phyloP scores from a whole-genome alignment of 805 yeast species.

The Yarrowia sp. region DNA sequence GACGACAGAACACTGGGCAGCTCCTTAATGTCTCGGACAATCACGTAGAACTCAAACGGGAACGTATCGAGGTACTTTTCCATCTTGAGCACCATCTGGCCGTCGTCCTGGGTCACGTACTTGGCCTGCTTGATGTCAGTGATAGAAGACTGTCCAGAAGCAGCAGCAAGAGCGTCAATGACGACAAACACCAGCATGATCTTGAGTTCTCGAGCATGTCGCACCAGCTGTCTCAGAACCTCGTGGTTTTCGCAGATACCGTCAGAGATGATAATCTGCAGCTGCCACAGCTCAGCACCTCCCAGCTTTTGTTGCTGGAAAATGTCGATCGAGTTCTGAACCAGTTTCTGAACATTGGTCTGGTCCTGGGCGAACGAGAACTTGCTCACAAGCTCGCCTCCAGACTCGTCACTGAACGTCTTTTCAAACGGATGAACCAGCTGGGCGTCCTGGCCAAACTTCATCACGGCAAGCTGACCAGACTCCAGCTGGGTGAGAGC shows the following conservation, averaged over 20 bases:
- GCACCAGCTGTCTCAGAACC: conserved; percentile 78
- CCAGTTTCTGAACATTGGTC: conserved; percentile 81
- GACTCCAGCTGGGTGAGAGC: conserved; percentile 93
- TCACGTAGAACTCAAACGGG: conserved; percentile 97
- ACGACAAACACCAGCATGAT: conserved; percentile 95
- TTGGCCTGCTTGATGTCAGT: conserved; percentile 93
- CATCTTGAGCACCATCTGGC: conserved; percentile 78
- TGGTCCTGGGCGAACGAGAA: conserved; percentile 88
- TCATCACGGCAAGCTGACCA: conserved; percentile 88
- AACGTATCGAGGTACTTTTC: conserved; percentile 87
- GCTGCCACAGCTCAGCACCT: conserved; percentile 78
- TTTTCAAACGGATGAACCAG: conserved; percentile 89
- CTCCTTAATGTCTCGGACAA: conserved; percentile 86
- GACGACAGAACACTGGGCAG: conserved; percentile 89
- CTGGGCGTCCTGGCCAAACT: conserved; percentile 83
- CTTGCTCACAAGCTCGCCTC: conserved; percentile 82
- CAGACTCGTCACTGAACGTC: conserved; percentile 83
- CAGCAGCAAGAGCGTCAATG: conserved; percentile 73
- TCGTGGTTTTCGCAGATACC: conserved; percentile 98
- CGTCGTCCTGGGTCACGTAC: conserved; percentile 65
- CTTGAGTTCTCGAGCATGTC: conserved; percentile 88
- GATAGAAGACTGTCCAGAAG: conserved; percentile 67
- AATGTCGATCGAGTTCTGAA: conserved; percentile 71
- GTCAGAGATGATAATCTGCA: conserved; percentile 91
- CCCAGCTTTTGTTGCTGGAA: conserved; percentile 63